A percentile compares a stretch with the other conserved stretches of the same genome.
These are phyloP conservation scores for Blastosporella zonata DNA, from an alignment of 1,284 basidiomycete genomes.

Conservation along the genomic window DNA sequence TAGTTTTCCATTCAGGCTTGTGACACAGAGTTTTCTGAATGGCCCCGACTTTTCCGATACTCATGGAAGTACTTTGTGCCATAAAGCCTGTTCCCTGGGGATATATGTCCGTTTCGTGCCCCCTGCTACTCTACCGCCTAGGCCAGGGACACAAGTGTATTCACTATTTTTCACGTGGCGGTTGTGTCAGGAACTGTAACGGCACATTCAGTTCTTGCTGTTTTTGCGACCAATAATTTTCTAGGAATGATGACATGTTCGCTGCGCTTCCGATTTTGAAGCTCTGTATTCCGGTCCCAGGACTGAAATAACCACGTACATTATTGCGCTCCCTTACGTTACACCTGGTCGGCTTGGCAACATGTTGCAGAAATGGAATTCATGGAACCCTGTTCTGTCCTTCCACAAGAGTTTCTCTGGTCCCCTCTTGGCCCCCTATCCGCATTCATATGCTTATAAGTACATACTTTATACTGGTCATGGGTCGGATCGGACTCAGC, in stretches of 20 bases:
- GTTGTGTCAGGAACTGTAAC: too few relatives aligned
- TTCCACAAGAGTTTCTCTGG: not conserved
- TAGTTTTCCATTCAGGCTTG: not conserved
- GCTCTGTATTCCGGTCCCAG: not conserved
- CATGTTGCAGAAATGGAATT: not conserved
- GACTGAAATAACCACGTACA: not conserved
- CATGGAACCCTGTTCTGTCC: not conserved
- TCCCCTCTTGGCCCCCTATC: not conserved
- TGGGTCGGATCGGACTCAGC: not conserved
- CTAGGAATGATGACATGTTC: conserved; percentile 1
- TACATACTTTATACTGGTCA: not conserved
- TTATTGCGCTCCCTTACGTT: not conserved
- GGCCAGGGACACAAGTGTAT: not conserved
- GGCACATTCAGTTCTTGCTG: not conserved
- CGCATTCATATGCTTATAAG: not conserved
- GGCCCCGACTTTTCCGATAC: not conserved
- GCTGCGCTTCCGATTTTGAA: not conserved
- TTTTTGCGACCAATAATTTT: not conserved
- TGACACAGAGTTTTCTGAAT: not conserved
- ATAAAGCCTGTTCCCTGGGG: conserved; percentile 4
- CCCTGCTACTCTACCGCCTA: not conserved
- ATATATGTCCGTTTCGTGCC: not conserved
- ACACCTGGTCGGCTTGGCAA: not conserved
- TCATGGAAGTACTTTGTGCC: not conserved
- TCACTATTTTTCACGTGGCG: not conserved